These are phyloP conservation scores for Ogataea nitratoaversa DNA, from an alignment of 805 yeast species.

Conservation along the genomic window DNA sequence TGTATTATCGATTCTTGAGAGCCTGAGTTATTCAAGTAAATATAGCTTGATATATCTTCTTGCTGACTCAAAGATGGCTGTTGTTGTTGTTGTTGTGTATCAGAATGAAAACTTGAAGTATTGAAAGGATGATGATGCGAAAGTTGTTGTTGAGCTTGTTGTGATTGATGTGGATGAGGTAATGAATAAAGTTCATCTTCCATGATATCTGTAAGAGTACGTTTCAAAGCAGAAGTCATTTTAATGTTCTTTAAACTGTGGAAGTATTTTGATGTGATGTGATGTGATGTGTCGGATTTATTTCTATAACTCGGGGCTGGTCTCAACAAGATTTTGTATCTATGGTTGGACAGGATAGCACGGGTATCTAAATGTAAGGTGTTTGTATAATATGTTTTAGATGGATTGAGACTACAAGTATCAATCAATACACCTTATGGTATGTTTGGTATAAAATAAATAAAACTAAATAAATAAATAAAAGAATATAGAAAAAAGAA, in stretches of 20 bases:
- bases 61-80: neutral
- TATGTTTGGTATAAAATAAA: no score
- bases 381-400: no score
- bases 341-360: no score
- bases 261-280: no score
- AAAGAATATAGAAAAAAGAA: neutral
- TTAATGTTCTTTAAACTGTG: no score
- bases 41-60: constrained; percentile 23
- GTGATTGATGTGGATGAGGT: constrained; percentile 13
- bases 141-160: constrained; percentile 9
- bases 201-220: constrained; percentile 30
- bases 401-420: no score
- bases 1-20: constrained; percentile 24
- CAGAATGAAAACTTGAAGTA: no score
- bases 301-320: neutral
- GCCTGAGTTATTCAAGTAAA: constrained; percentile 22
- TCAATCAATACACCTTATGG: no score
- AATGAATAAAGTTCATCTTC: constrained; percentile 28
- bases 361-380: no score
- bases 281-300: no score
- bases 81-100: neutral
- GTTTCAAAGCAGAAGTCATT: constrained; percentile 29
- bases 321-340: neutral
- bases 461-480: neutral
- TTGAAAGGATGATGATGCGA: constrained; percentile 1